Conservation (phyloP, 2,329 filamentous ascomycete genomes). For the Diaporthe vaccinii region DNA sequence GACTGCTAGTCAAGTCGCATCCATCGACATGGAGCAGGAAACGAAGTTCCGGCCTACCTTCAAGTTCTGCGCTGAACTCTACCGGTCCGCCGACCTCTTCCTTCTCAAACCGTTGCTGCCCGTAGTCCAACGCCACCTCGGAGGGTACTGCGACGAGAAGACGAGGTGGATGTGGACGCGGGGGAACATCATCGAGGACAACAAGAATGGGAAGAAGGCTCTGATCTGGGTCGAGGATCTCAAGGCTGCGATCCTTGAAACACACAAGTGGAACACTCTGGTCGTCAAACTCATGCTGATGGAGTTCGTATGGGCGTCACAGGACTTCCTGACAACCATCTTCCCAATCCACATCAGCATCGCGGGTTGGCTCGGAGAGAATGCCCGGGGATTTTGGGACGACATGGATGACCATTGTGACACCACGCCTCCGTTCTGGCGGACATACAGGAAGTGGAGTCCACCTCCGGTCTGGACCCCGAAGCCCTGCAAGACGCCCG, state of each 20-base stretch:
- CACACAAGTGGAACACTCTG: neutral
- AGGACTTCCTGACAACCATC: too few relatives aligned
- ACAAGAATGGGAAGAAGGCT: neutral
- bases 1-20: neutral
- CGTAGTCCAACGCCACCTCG: neutral
- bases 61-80: neutral
- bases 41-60: neutral
- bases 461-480: too few relatives aligned
- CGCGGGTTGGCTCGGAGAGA: neutral
- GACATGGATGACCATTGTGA: too few relatives aligned
- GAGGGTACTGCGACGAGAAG: neutral
- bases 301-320: neutral
- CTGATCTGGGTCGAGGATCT: neutral
- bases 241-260: neutral
- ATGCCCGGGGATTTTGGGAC: accelerated
- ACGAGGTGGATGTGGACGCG: neutral
- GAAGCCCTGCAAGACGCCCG: too few relatives aligned
- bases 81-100: neutral
- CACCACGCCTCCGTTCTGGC: too few relatives aligned
- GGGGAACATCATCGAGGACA: accelerated
- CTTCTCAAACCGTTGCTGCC: neutral
- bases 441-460: too few relatives aligned
- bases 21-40: neutral
- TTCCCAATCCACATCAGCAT: too few relatives aligned
- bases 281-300: neutral